Evolutionary conservation across 768 basidiomycete species (phyloP), one percentile per base, ranked within the genome.

Genomic region (Baorangia bicolor): DNA sequence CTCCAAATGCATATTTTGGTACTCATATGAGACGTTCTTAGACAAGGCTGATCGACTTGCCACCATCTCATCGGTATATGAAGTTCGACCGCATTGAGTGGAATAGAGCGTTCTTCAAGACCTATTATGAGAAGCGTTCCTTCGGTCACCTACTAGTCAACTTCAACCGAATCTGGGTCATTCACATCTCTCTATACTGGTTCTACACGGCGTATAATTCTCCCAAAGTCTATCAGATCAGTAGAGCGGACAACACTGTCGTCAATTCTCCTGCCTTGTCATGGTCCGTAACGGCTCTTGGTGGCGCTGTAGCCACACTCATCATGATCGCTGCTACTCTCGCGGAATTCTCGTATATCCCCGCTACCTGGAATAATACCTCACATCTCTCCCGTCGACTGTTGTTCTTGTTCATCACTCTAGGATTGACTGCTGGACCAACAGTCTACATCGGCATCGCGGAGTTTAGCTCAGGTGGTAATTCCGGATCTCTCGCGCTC

Each of bases 91-190:
- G 92, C 47, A 87, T 99, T 63, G 96, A 98, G 59, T 99, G 97
- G 97, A 88, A 89, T 66, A 81, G 87, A 27, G 95, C 87, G 4
- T 98, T 98, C 75, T 97, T 94, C 90, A 98, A 99, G 78, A 98
- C 96, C 0, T 99, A 98, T 74, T 94, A 88, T 60, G 97, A 99
- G 73, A 94, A 94, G 68, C 93, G 97, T 30, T 95, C 95, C 0
- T 93, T 96, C 72, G 90, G 94, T 38, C 97, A 99, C 72, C 81
- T 98, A 2, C 82, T 98, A 55, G 95, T 99, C 82, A 98, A 99
- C 80, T 99, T 99, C 79, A 98, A 98, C 77, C 92, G 96, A 44
- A 92, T 99, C 64, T 99, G 97, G 95, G 94, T 98, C 73, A 89
- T 96, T 59, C 97, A 98, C 75, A 78, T 99, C 55, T 84, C 95